These are phyloP conservation scores for Cystobasidium slooffiae DNA, from an alignment of 1,284 basidiomycete species.

Conservation along the genomic window DNA sequence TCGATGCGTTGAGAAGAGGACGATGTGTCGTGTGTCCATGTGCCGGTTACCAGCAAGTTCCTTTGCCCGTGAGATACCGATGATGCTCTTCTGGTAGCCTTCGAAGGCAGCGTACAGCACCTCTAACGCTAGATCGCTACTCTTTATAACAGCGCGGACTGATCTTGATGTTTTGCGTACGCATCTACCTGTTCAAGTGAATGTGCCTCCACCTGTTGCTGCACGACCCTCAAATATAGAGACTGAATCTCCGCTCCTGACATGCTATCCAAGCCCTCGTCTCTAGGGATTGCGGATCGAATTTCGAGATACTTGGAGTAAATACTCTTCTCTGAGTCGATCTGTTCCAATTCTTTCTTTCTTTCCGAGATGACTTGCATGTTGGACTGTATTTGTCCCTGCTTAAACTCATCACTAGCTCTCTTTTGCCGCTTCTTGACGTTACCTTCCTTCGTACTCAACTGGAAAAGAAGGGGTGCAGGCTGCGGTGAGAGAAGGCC, in stretches of 20 bases:
- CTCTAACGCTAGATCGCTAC: no score
- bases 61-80: no score
- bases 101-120: no score
- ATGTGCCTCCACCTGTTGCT: not conserved
- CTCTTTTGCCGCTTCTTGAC: constrained; percentile 8
- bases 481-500: no score
- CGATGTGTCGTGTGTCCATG: no score
- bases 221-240: not conserved
- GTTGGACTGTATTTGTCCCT: not conserved
- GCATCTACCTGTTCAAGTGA: no score
- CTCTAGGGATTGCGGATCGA: not conserved
- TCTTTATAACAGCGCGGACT: no score
- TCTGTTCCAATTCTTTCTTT: not conserved
- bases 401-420: constrained; percentile 11
- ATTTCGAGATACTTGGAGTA: not conserved
- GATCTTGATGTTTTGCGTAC: no score
- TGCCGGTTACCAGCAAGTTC: no score
- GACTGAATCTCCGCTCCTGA: not conserved
- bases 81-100: no score
- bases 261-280: not conserved
- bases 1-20: no score
- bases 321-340: not conserved
- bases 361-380: not conserved
- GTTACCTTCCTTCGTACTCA: constrained; percentile 3
- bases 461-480: no score